Evolutionary conservation across 2,329 filamentous ascomycete species (phyloP).

Genomic region (Sphaerulina populicola): DNA sequence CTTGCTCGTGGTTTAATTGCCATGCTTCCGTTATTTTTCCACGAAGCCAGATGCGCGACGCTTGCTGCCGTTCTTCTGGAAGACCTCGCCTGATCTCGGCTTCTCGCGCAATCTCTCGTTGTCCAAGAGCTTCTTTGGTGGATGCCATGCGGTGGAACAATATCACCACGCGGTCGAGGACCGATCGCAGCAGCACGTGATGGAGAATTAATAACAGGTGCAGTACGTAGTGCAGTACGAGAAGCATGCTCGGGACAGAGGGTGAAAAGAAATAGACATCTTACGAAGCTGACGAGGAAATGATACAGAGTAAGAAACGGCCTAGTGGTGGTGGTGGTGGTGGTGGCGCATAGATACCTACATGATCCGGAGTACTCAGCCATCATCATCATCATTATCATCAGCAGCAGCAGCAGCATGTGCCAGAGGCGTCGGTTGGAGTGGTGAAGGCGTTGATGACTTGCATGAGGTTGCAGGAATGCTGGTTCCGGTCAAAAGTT

Average conservation of each 20-base stretch:
- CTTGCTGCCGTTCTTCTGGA: neutral
- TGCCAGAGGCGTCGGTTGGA: slow-evolving; percentile 1
- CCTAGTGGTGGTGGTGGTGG: neutral
- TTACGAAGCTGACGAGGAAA: slow-evolving; percentile 3
- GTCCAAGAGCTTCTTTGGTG: neutral
- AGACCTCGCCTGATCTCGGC: neutral
- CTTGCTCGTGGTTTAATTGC: neutral
- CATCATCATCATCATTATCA: neutral
- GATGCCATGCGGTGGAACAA: slow-evolving; percentile 5
- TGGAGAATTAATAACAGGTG: slow-evolving; percentile 1
- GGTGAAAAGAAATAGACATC: neutral
- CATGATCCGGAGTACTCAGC: slow-evolving; percentile 1
- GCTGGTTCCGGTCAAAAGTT: neutral
- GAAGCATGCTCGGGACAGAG: slow-evolving; percentile 3
- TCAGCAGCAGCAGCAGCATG: neutral
- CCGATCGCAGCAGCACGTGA: slow-evolving; percentile 2
- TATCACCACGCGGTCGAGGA: slow-evolving; percentile 1
- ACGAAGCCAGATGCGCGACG: neutral
- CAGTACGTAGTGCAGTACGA: neutral
- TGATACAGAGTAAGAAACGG: neutral
- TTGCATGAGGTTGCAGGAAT: slow-evolving; percentile 8
- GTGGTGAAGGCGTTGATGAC: slow-evolving; percentile 6
- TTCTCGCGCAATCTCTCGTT: slow-evolving; percentile 1
- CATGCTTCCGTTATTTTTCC: neutral
- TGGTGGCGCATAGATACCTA: neutral